Evolutionary conservation across 163 green algal genomes (phyloP), one percentile per base, ranked within the genome.

Genomic region (Chlamydomonas reinhardtii): DNA sequence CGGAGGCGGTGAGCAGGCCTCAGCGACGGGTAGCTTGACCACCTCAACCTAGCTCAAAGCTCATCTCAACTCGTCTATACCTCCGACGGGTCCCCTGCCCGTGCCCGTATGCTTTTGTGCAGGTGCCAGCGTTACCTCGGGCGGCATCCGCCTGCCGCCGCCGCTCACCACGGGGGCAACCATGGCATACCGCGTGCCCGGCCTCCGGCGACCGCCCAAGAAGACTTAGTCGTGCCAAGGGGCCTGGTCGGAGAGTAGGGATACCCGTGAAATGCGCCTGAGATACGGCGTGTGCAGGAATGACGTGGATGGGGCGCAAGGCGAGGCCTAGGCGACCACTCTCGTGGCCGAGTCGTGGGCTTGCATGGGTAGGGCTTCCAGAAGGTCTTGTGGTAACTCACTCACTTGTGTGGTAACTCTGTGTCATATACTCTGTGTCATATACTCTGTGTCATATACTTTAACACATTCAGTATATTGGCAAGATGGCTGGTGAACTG

Each of bases 401-500:
- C n/a, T n/a, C n/a, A n/a, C n/a, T n/a, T n/a, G n/a, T n/a, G n/a
- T n/a, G n/a, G n/a, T n/a, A n/a, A n/a, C n/a, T n/a, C n/a, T n/a
- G n/a, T n/a, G n/a, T n/a, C n/a, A n/a, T n/a, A n/a, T n/a, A n/a
- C n/a, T n/a, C n/a, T n/a, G n/a, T n/a, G n/a, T n/a, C n/a, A n/a
- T n/a, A n/a, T n/a, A n/a, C n/a, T n/a, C n/a, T n/a, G n/a, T n/a
- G n/a, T n/a, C n/a, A n/a, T n/a, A n/a, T n/a, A n/a, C n/a, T n/a
- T n/a, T n/a, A n/a, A n/a, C n/a, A n/a, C n/a, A n/a, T n/a, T n/a
- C n/a, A n/a, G n/a, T n/a, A n/a, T n/a, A n/a, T n/a, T n/a, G n/a
- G n/a, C n/a, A 81, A 29, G 0, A 84, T 84, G 76, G 39, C 52
- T 14, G 39, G 24, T 8, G 80, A 86, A 25, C 64, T 89, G 17